phyloP scores from a whole-genome alignment of 495 filamentous ascomycete genomes.

The Xylaria cubensis region DNA sequence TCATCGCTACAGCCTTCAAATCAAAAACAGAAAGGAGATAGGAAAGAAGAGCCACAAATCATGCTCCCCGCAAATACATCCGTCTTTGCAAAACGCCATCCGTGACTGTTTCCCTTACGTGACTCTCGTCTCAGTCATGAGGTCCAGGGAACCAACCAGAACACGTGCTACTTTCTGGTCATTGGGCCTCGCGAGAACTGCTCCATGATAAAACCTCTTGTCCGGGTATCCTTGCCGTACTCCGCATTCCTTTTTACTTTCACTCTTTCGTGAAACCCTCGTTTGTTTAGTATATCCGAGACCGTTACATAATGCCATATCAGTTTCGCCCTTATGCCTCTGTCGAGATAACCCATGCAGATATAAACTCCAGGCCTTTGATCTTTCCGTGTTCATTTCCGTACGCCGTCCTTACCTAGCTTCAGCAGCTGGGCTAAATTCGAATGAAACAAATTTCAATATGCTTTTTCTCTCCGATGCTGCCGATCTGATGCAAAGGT shows the following conservation, averaged over 20 bases:
- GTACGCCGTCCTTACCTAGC: slow-evolving; percentile 35
- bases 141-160: slow-evolving; percentile 8
- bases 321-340: slow-evolving; percentile 27
- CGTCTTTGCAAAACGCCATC: slow-evolving; percentile 45
- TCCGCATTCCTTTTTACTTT: slow-evolving; percentile 33
- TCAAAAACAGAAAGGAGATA: slow-evolving; percentile 22
- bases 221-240: slow-evolving; percentile 43
- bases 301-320: slow-evolving; percentile 28
- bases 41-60: slow-evolving; percentile 23
- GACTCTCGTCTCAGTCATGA: slow-evolving; percentile 15
- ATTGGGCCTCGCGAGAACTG: slow-evolving; percentile 25
- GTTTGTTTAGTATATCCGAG: slow-evolving; percentile 45
- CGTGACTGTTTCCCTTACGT: slow-evolving; percentile 32
- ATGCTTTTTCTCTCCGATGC: slow-evolving; percentile 40
- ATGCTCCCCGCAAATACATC: slow-evolving; percentile 36
- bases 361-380: slow-evolving; percentile 26
- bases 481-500: slow-evolving; percentile 32
- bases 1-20: slow-evolving; percentile 29
- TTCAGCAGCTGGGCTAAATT: slow-evolving; percentile 27
- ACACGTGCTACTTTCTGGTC: slow-evolving; percentile 28
- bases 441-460: slow-evolving; percentile 34
- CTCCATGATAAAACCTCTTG: slow-evolving; percentile 40
- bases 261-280: slow-evolving; percentile 36
- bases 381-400: slow-evolving; percentile 32
- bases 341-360: slow-evolving; percentile 31